A percentile compares a stretch with the other conserved stretches of the same genome.
phyloP scores from a whole-genome alignment of 139 green algal genomes.

The Chlamydomonas eustigma region DNA sequence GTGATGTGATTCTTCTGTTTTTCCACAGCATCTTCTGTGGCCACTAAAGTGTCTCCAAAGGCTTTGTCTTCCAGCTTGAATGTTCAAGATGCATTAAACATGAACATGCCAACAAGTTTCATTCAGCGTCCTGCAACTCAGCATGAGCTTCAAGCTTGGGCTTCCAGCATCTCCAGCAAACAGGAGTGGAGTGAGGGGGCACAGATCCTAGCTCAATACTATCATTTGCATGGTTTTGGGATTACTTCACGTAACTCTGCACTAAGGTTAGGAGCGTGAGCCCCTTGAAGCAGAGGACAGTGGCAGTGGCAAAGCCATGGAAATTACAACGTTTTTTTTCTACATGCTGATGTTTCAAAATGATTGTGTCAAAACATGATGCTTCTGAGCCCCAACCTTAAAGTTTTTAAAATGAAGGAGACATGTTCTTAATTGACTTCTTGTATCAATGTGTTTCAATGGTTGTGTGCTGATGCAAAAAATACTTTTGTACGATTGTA shows the following conservation, averaged over 20 bases:
- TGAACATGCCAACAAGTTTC: constrained; percentile 13
- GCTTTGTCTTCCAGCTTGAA: background rate
- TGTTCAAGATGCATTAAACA: background rate
- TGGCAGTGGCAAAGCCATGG: too few relatives aligned
- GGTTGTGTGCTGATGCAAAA: too few relatives aligned
- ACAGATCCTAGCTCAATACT: constrained; percentile 41
- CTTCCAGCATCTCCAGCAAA: constrained; percentile 32
- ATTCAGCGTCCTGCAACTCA: constrained; percentile 7
- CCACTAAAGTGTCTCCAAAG: background rate
- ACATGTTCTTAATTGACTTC: too few relatives aligned
- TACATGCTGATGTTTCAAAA: too few relatives aligned
- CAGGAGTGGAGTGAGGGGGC: constrained; percentile 35
- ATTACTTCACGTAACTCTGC: constrained; percentile 46
- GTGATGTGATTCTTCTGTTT: background rate
- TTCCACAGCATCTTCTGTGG: background rate
- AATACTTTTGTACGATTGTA: too few relatives aligned
- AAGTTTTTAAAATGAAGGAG: too few relatives aligned
- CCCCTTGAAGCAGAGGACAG: too few relatives aligned
- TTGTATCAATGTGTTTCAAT: too few relatives aligned
- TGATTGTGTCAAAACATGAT: too few relatives aligned
- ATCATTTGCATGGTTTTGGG: constrained; percentile 49
- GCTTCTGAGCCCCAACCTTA: too few relatives aligned
- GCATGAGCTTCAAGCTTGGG: constrained; percentile 38
- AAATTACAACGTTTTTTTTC: too few relatives aligned
- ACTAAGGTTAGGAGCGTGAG: constrained; percentile 41